Evolutionary conservation across 495 filamentous ascomycete species (phyloP), one percentile per base, ranked within the genome.

Genomic region (Schizothecium vesticola): DNA sequence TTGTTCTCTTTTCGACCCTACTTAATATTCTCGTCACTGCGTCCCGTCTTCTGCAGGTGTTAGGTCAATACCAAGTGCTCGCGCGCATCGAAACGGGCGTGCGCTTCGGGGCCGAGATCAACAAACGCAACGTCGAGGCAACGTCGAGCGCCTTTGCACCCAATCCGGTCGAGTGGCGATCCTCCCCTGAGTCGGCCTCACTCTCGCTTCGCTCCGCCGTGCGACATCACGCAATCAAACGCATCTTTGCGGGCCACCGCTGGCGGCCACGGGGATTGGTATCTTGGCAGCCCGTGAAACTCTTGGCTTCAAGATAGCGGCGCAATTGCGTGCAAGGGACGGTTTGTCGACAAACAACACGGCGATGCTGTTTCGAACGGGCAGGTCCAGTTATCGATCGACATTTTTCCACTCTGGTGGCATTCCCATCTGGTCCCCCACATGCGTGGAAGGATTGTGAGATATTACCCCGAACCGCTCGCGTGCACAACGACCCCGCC

Each of bases 221-320:
- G 36, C 31, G 31, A 43, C 62, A 64, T 64, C 36, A 33, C 62
- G 62, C 62, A 64, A 64, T 64, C 62, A 64, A 64, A 22, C 31
- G 21, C 31, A 43, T 10, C 36, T 25, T 64, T 43, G 31, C 36
- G 29, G 62, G 29, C 62, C 62, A 51, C 29, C 43, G 36, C 62
- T 55, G 36, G 11, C 62, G 33, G 61, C 21, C 36, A 55, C 31
- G 43, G 25, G 31, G 62, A 55, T 26, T 16, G 21, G 62, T 16
- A 33, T 64, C 62, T 64, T 55, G 57, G 65, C 56, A 19, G 26
- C 57, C 56, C 21, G 22, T 59, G 56, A 56, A 63, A 59, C 19
- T 67, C 66, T 67, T 67, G 66, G 66, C 57, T 61, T 60, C 21
- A 1, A 12, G 29, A 29, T 62, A 12, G 25, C 60, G 60, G n/a